A percentile compares a stretch with the other conserved stretches of the same genome.
These are phyloP conservation scores for Penicillium manginii DNA, from an alignment of 495 filamentous ascomycete genomes.

Conservation along the genomic window DNA sequence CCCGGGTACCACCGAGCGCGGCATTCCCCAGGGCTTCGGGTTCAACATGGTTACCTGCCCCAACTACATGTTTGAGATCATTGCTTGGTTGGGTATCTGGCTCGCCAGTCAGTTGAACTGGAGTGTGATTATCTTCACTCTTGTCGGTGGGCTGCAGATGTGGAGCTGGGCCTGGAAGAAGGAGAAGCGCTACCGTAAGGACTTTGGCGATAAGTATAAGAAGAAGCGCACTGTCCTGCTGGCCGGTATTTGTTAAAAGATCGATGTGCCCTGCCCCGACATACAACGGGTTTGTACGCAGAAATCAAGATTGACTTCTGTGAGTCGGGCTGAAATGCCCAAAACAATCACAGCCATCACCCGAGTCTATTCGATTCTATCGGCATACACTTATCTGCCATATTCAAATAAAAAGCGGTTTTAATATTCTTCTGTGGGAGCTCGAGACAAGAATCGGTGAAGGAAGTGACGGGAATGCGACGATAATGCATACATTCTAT, in stretches of 20 bases:
- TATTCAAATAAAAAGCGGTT: not conserved
- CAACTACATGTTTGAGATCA: slow-evolving; percentile 93
- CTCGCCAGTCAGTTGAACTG: slow-evolving; percentile 75
- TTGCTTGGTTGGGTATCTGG: slow-evolving; percentile 80
- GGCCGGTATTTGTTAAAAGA: slow-evolving; percentile 63
- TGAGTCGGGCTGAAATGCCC: not conserved
- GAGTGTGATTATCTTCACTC: slow-evolving; percentile 72
- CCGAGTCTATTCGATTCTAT: not conserved
- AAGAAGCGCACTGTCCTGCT: slow-evolving; percentile 82
- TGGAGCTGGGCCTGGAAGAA: slow-evolving; percentile 86
- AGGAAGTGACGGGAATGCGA: not conserved
- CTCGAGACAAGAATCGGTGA: not conserved
- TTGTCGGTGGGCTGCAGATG: slow-evolving; percentile 75
- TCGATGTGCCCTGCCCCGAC: not conserved
- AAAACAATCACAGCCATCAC: not conserved
- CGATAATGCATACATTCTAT: slow-evolving; percentile 13
- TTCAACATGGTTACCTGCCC: slow-evolving; percentile 90
- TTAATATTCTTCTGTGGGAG: not conserved
- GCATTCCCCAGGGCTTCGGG: slow-evolving; percentile 85
- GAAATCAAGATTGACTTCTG: not conserved
- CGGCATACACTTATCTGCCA: not conserved
- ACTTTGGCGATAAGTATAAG: slow-evolving; percentile 89
- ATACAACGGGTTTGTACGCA: not conserved
- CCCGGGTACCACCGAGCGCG: slow-evolving; percentile 79
- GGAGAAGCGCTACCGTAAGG: slow-evolving; percentile 84